These are phyloP conservation scores for Flammula alnicola DNA, from an alignment of 1,284 basidiomycete genomes.

Conservation along the genomic window DNA sequence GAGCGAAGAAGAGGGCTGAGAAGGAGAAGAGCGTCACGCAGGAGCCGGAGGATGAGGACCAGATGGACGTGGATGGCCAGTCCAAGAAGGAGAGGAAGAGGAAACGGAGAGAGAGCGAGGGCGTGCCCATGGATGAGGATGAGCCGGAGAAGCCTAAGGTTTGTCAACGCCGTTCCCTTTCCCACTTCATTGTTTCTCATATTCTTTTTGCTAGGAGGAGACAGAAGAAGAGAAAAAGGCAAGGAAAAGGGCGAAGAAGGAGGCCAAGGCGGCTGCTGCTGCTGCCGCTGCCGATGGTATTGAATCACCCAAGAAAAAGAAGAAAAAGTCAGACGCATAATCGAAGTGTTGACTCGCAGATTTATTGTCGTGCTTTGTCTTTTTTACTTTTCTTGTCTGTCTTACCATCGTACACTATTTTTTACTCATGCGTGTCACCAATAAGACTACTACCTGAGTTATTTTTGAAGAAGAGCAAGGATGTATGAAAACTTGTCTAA, in stretches of 20 bases:
- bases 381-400: conserved; percentile 9
- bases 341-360: neutral
- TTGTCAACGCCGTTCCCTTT: conserved; percentile 21
- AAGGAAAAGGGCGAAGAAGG: conserved; percentile 72
- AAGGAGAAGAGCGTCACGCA: conserved; percentile 35
- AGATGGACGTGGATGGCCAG: conserved; percentile 50
- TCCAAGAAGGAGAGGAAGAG: conserved; percentile 63
- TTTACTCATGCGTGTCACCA: no score
- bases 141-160: conserved; percentile 47
- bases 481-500: no score
- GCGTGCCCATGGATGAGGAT: conserved; percentile 39
- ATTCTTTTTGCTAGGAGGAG: conserved; percentile 47
- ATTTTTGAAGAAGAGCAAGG: no score
- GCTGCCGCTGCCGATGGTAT: conserved; percentile 45
- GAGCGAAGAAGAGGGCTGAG: conserved; percentile 68
- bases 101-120: conserved; percentile 69
- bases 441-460: no score
- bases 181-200: conserved; percentile 12
- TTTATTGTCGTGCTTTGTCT: conserved; percentile 7
- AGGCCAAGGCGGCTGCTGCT: conserved; percentile 69
- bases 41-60: conserved; percentile 49
- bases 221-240: conserved; percentile 78
- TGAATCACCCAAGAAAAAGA: conserved; percentile 77
- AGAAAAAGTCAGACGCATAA: conserved; percentile 59
- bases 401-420: neutral